Percentiles rank a stretch among this genome's conserved stretches.
phyloP scores from a whole-genome alignment of 805 yeast genomes.

The Metschnikowia cerradonensis region DNA sequence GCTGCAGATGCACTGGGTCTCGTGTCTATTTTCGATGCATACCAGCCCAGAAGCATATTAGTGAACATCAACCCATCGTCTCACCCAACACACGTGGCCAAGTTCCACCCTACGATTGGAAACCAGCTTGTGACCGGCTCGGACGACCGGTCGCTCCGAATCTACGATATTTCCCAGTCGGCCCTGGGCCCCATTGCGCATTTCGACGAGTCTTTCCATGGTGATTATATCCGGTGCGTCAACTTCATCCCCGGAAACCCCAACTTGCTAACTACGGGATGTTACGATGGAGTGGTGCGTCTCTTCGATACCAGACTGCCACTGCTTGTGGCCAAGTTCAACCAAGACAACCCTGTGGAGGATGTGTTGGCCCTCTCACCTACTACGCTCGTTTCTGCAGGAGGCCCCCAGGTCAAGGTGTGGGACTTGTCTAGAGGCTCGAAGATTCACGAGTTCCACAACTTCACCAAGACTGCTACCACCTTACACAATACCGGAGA shows the following conservation, averaged over 20 bases:
- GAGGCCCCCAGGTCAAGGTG: conserved; percentile 76
- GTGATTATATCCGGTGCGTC: conserved; percentile 84
- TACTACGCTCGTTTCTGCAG: conserved; percentile 74
- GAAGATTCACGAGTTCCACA: conserved; percentile 67
- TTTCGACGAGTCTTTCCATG: conserved; percentile 61
- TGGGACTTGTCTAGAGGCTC: conserved; percentile 88
- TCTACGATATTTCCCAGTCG: conserved; percentile 82
- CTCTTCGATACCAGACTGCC: conserved; percentile 73
- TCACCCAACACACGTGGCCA: conserved; percentile 90
- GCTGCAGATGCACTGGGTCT: conserved; percentile 96
- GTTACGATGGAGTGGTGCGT: conserved; percentile 85
- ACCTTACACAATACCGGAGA: conserved; percentile 71
- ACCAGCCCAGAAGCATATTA: conserved; percentile 70
- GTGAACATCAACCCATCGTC: conserved; percentile 79
- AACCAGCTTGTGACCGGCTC: conserved; percentile 82
- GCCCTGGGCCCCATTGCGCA: conserved; percentile 63
- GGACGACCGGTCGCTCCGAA: conserved; percentile 81
- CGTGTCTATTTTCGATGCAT: conserved; percentile 85
- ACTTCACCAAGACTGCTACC: conserved; percentile 92
- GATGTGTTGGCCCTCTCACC: conserved; percentile 70
- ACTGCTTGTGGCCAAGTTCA: conserved; percentile 58
- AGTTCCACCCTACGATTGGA: conserved; percentile 75
- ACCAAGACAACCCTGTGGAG: conserved; percentile 80
- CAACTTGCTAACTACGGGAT: conserved; percentile 84
- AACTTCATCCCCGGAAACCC: conserved; percentile 71